These are phyloP conservation scores for Talaromyces borbonicus DNA, from an alignment of 495 filamentous ascomycete species.

Conservation along the genomic window DNA sequence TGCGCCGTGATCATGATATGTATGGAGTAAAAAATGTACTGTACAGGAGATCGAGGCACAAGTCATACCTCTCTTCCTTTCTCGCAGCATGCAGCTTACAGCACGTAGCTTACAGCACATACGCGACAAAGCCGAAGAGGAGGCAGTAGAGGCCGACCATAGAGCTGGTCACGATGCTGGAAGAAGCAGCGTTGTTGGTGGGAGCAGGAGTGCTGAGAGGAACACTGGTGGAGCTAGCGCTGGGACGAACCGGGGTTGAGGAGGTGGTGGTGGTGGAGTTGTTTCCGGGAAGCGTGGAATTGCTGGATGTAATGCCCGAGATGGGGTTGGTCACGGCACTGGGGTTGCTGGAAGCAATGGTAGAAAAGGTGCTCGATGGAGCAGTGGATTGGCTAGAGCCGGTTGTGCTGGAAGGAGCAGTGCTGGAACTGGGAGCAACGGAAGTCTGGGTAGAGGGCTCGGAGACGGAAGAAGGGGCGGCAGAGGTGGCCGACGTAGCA, in stretches of 20 bases:
- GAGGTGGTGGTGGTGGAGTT: constrained; percentile 10
- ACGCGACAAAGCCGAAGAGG: constrained; percentile 23
- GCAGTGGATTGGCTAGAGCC: constrained; percentile 5
- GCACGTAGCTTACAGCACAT: constrained; percentile 1
- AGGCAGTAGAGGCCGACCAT: constrained; percentile 10
- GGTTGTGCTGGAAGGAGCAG: constrained; percentile 9
- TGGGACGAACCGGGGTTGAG: constrained; percentile 4
- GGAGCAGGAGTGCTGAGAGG: constrained; percentile 7
- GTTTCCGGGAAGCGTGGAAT: constrained; percentile 13
- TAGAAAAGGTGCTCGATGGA: constrained; percentile 7
- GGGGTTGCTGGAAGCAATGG: constrained; percentile 9
- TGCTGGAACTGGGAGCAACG: neutral
- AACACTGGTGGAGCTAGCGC: constrained; percentile 10
- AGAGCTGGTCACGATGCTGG: constrained; percentile 13
- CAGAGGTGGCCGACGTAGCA: neutral
- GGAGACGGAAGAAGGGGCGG: neutral
- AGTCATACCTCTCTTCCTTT: no score
- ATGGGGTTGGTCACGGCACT: constrained; percentile 6
- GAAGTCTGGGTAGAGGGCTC: neutral
- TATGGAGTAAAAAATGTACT: neutral
- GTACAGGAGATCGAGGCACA: neutral
- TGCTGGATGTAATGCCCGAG: constrained; percentile 10
- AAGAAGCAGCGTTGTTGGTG: constrained; percentile 10
- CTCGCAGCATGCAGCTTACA: neutral
- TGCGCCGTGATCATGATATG: constrained; percentile 3